phyloP scores from a whole-genome alignment of 2,329 filamentous ascomycete species.

The Dichotomopilus funicola region DNA sequence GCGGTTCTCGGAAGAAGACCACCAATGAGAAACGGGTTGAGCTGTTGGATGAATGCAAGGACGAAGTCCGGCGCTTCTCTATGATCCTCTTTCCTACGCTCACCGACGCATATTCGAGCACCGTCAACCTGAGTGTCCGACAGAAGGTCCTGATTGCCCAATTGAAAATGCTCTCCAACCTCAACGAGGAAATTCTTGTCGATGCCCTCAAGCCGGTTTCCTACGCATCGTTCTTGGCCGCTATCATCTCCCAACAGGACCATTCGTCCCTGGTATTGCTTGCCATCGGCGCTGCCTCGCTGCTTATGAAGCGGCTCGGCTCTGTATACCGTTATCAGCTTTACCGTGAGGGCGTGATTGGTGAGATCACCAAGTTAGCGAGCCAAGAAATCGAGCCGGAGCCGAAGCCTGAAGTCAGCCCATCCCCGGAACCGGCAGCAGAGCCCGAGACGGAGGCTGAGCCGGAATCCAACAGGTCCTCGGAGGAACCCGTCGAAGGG shows the following conservation, averaged over 20 bases:
- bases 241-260: constrained; percentile 92
- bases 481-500: constrained; percentile 23
- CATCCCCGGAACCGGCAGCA: constrained; percentile 22
- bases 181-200: constrained; percentile 77
- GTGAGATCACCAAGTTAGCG: constrained; percentile 79
- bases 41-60: constrained; percentile 72
- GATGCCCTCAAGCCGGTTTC: constrained; percentile 83
- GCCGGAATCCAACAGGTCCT: constrained; percentile 23
- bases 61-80: constrained; percentile 84
- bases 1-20: constrained; percentile 44
- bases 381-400: constrained; percentile 38
- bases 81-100: constrained; percentile 89
- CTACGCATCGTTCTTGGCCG: constrained; percentile 91
- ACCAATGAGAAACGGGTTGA: constrained; percentile 77
- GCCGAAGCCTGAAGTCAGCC: constrained; percentile 24
- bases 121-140: constrained; percentile 87
- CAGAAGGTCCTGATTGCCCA: constrained; percentile 96
- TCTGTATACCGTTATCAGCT: constrained; percentile 92
- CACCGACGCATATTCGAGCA: constrained; percentile 95
- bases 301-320: constrained; percentile 77
- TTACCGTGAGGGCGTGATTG: constrained; percentile 91
- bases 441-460: constrained; percentile 11
- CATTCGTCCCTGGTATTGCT: constrained; percentile 80
- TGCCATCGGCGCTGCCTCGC: constrained; percentile 81
- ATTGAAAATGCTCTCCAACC: constrained; percentile 92